Evolutionary conservation across 2,329 filamentous ascomycete genomes (phyloP).

Genomic region (Triangularia setosa): DNA sequence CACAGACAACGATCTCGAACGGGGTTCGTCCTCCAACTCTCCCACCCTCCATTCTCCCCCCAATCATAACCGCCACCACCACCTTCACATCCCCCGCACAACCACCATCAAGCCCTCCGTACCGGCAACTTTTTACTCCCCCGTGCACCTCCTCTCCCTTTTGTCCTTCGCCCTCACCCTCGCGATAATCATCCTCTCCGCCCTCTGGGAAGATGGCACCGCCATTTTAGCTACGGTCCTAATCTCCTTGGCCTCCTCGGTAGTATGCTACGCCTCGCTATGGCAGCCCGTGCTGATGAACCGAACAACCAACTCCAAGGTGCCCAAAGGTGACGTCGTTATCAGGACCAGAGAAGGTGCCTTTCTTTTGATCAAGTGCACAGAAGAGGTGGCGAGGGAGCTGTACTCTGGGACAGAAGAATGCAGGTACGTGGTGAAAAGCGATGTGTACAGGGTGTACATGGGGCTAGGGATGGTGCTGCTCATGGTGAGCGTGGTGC

Average conservation of each 20-base stretch:
- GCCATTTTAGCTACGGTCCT: conserved; percentile 49
- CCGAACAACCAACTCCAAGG: conserved; percentile 44
- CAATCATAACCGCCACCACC: conserved; percentile 41
- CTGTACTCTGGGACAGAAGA: conserved; percentile 59
- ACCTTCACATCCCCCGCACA: conserved; percentile 31
- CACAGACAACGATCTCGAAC: background rate
- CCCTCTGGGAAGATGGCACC: conserved; percentile 44
- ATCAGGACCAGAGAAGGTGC: conserved; percentile 58
- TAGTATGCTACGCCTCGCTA: conserved; percentile 54
- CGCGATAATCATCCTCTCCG: conserved; percentile 43
- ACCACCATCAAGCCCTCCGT: conserved; percentile 41
- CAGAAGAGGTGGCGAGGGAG: conserved; percentile 59
- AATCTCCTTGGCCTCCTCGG: conserved; percentile 49
- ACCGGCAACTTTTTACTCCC: conserved; percentile 46
- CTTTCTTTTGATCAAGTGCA: conserved; percentile 54
- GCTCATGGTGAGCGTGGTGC: conserved; percentile 58
- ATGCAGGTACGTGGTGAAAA: conserved; percentile 49
- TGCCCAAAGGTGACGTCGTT: conserved; percentile 56
- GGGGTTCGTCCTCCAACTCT: conserved; percentile 8
- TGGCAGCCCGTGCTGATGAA: conserved; percentile 55
- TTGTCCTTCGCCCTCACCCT: conserved; percentile 48
- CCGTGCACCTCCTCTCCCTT: conserved; percentile 50
- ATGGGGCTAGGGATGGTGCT: conserved; percentile 57
- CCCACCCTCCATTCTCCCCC: conserved; percentile 40
- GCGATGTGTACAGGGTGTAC: conserved; percentile 44